Conservation (phyloP, 495 filamentous ascomycete species). For the Letharia columbiana region DNA sequence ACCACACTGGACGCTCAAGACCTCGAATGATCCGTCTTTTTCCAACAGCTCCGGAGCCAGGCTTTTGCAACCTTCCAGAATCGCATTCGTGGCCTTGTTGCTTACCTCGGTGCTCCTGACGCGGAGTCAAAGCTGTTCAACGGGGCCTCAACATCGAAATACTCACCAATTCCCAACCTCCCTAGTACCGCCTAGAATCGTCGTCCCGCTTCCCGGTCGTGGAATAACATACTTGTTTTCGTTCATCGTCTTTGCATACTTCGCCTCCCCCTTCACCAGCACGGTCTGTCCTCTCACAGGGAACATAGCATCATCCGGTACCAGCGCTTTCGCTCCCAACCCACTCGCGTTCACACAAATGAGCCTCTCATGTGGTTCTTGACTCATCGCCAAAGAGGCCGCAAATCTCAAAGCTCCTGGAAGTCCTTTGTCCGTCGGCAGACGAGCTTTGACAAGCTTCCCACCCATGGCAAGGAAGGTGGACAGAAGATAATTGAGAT, state of each 20-base stretch:
- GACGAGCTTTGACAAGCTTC: slow-evolving; percentile 17
- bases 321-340: slow-evolving; percentile 31
- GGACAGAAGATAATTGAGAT: slow-evolving; percentile 27
- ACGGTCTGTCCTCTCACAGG: slow-evolving; percentile 35
- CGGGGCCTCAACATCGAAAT: neutral
- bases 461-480: slow-evolving; percentile 19
- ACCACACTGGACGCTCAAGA: slow-evolving; percentile 33
- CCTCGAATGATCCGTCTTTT: slow-evolving; percentile 32
- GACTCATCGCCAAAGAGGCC: neutral
- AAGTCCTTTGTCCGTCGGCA: slow-evolving; percentile 7
- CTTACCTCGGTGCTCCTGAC: slow-evolving; percentile 24
- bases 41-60: slow-evolving; percentile 33
- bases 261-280: slow-evolving; percentile 18
- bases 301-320: slow-evolving; percentile 34
- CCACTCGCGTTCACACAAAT: slow-evolving; percentile 43
- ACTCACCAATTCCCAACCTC: slow-evolving; percentile 30
- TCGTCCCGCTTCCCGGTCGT: slow-evolving; percentile 29
- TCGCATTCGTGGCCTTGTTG: slow-evolving; percentile 28
- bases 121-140: slow-evolving; percentile 9
- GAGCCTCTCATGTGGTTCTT: slow-evolving; percentile 21
- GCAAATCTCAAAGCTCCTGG: slow-evolving; percentile 1
- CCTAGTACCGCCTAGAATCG: slow-evolving; percentile 34
- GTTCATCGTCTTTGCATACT: slow-evolving; percentile 14
- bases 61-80: slow-evolving; percentile 27
- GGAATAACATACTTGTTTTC: slow-evolving; percentile 25